Conservation (phyloP, 2,329 filamentous ascomycete genomes). For the Diaporthe sp. region DNA sequence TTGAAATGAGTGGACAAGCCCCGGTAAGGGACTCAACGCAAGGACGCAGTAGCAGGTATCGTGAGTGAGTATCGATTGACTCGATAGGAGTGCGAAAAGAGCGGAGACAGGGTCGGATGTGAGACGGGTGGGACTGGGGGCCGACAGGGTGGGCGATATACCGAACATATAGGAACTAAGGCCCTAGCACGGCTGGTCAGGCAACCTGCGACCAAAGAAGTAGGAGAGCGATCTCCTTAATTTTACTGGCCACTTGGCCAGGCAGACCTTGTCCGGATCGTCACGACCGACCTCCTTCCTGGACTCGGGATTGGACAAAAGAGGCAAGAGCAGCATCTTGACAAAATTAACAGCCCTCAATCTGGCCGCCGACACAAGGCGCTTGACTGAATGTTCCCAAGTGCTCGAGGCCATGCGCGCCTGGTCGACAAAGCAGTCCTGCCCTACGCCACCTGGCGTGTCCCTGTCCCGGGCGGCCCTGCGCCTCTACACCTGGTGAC, state of each 20-base stretch:
- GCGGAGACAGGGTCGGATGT: constrained; percentile 15
- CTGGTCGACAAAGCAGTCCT: not conserved
- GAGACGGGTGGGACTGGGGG: constrained; percentile 24
- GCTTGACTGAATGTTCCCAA: constrained; percentile 2
- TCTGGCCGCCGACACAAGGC: not conserved
- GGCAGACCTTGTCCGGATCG: constrained; percentile 27
- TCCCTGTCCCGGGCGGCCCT: not conserved
- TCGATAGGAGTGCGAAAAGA: constrained; percentile 10
- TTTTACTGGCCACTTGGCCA: constrained; percentile 31
- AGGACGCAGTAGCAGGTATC: constrained; percentile 18
- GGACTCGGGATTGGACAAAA: constrained; percentile 28
- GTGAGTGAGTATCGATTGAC: constrained; percentile 18
- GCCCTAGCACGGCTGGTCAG: not conserved
- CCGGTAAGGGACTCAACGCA: constrained; percentile 6
- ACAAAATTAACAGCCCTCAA: constrained; percentile 22
- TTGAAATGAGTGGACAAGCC: constrained; percentile 28
- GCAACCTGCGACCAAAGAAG: constrained; percentile 27
- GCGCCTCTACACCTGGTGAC: not conserved
- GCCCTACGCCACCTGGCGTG: not conserved
- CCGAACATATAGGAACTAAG: constrained; percentile 24
- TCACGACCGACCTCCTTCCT: constrained; percentile 1
- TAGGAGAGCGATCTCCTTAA: constrained; percentile 34
- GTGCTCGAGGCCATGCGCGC: not conserved
- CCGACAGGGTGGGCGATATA: constrained; percentile 16
- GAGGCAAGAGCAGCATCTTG: constrained; percentile 30